These are phyloP conservation scores for Aurantiochytrium sp. DNA, from an alignment of 108 stramenopile species.

Conservation along the genomic window DNA sequence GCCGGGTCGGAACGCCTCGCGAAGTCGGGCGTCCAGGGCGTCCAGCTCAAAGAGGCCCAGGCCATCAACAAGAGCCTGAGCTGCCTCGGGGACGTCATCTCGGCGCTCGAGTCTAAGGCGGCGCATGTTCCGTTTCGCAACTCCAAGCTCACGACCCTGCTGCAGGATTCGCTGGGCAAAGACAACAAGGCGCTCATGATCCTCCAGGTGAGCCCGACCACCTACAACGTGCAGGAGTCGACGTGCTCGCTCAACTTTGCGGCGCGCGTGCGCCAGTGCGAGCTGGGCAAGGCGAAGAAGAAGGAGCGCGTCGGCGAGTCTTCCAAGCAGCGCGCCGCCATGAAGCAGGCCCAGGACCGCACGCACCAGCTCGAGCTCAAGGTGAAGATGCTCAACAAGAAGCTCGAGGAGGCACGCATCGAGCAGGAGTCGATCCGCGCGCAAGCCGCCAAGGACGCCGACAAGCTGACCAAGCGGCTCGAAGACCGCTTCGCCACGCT, in stretches of 20 bases:
- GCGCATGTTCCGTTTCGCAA: conserved; percentile 70
- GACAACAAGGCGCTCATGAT: conserved; percentile 76
- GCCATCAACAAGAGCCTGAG: conserved; percentile 67
- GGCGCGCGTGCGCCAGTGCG: conserved; percentile 35
- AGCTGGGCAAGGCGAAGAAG: conserved; percentile 33
- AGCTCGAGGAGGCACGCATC: background rate
- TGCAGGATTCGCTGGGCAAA: conserved; percentile 65
- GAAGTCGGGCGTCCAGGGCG: conserved; percentile 61
- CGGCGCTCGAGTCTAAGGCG: conserved; percentile 54
- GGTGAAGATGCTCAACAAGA: background rate
- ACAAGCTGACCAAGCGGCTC: background rate
- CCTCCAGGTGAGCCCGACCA: conserved; percentile 67
- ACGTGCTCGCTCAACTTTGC: conserved; percentile 36
- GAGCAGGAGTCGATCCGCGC: background rate
- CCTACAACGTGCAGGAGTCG: conserved; percentile 64
- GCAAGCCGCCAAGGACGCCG: conserved; percentile 12
- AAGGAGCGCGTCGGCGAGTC: conserved; percentile 22
- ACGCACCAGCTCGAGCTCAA: conserved; percentile 9
- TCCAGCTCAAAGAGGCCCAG: conserved; percentile 65
- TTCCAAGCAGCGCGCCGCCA: background rate
- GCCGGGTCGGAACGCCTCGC: conserved; percentile 73
- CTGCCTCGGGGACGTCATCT: conserved; percentile 70
- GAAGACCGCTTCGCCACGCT: background rate
- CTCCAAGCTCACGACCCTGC: conserved; percentile 67
- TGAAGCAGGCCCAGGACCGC: conserved; percentile 19